Percentiles rank a stretch among this genome's conserved stretches.
phyloP scores from a whole-genome alignment of 495 filamentous ascomycete species.

The Neurospora sp. region DNA sequence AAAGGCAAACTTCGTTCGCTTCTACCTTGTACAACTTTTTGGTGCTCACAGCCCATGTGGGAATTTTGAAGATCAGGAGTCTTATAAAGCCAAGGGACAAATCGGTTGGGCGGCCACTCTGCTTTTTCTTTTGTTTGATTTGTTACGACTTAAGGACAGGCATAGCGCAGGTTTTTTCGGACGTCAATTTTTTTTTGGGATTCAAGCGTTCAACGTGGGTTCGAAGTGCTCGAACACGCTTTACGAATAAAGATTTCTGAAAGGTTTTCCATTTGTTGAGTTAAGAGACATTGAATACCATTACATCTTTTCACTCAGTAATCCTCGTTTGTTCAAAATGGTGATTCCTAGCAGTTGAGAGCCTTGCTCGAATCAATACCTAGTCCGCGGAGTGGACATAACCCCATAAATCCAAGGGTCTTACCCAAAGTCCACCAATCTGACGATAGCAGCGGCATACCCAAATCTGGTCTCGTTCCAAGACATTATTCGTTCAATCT shows the following conservation, averaged over 20 bases:
- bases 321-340: background rate
- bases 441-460: background rate
- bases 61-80: background rate
- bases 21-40: background rate
- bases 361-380: background rate
- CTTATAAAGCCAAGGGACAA: background rate
- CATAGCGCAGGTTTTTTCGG: constrained; percentile 6
- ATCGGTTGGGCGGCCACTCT: background rate
- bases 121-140: background rate
- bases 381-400: background rate
- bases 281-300: background rate
- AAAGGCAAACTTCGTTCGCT: background rate
- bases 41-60: background rate
- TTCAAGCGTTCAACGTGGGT: background rate
- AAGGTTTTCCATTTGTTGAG: background rate
- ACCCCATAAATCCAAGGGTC: background rate
- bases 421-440: background rate
- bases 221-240: constrained; percentile 14
- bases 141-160: background rate
- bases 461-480: background rate
- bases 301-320: background rate
- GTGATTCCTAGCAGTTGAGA: background rate
- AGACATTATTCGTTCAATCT: background rate
- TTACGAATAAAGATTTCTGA: background rate
- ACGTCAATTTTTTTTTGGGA: background rate